Base-by-base conservation (phyloP, 306 rosid genomes). In the Boehmeria nivea region DNA sequence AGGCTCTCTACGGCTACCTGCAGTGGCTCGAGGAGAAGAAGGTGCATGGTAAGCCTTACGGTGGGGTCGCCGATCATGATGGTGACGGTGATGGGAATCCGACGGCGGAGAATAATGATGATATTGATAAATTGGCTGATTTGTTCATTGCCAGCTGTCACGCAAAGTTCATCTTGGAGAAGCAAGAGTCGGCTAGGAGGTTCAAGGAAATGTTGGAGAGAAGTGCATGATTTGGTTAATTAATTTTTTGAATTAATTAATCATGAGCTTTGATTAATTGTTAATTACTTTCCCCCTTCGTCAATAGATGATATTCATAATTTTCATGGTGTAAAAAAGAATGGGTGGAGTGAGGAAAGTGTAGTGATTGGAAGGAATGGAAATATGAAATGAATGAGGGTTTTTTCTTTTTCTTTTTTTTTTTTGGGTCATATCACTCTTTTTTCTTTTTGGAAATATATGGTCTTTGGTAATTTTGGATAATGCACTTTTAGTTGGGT, bases 131-230 rank as follows among this genome's bases (percentile, higher is more conserved):
- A 76, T 16, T 65, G 2, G 99, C 99, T 0, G 99, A 93, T 46
- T 52, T 60, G 89, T 93, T 87, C 77, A 93, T 93, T 14, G 94
- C 84, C 0, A 76, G 25, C 51, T 85, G 81, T 43, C 99, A 93
- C 12, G 95, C 81, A 58, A 85, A 93, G 71, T 93, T 93, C 52
- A 71, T 23, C 61, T 45, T 93, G 85, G 99, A 93, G 72, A 87
- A 83, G 75, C 87, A 82, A 24, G 99, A 93, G n/a, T 93, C 99
- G 0, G 76, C 72, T 38, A 73, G 95, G 68, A 85, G 60, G 67
- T 79, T 85, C 67, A 87, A 87, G 15, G 99, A 85, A 36, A 85
- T 85, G 94, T 57, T 85, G 77, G 88, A 85, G 2, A 93, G 95
- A 64, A 78, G 81, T 63, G 50, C 66, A 57, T 78, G 65, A n/a